Conservation (phyloP, 2,329 filamentous ascomycete genomes). For the Pseudogymnoascus pannorum region DNA sequence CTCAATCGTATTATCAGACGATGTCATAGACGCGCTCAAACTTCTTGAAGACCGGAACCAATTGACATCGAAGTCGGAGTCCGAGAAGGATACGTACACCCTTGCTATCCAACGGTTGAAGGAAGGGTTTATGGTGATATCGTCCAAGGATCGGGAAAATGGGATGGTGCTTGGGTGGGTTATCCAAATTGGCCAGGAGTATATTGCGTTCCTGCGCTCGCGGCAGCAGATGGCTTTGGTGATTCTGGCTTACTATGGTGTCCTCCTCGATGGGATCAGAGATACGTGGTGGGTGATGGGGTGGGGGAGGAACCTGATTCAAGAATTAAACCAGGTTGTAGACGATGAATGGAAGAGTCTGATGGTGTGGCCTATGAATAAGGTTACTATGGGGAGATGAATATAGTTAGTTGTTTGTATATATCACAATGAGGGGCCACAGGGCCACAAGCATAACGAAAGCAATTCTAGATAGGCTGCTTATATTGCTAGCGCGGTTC, state of each 20-base stretch:
- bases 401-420: neutral
- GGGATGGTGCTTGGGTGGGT: constrained; percentile 11
- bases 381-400: neutral
- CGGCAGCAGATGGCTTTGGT: constrained; percentile 9
- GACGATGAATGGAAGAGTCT: neutral
- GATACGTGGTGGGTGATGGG: constrained; percentile 15
- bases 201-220: constrained; percentile 9
- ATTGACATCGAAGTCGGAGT: neutral
- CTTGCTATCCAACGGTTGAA: neutral
- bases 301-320: constrained; percentile 13
- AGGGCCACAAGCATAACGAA: neutral
- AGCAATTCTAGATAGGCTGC: neutral
- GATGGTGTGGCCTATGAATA: neutral
- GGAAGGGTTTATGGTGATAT: neutral
- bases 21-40: neutral
- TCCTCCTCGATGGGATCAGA: constrained; percentile 9
- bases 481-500: neutral
- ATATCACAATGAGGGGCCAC: neutral
- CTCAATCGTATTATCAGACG: neutral
- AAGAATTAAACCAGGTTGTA: neutral
- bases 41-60: neutral
- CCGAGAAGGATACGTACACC: neutral
- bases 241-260: constrained; percentile 14
- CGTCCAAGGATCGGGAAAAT: neutral
- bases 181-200: constrained; percentile 7